A percentile compares a stretch with the other conserved stretches of the same genome.
Evolutionary conservation across 2,329 filamentous ascomycete genomes (phyloP).

Genomic region (Phialophora verrucosa): DNA sequence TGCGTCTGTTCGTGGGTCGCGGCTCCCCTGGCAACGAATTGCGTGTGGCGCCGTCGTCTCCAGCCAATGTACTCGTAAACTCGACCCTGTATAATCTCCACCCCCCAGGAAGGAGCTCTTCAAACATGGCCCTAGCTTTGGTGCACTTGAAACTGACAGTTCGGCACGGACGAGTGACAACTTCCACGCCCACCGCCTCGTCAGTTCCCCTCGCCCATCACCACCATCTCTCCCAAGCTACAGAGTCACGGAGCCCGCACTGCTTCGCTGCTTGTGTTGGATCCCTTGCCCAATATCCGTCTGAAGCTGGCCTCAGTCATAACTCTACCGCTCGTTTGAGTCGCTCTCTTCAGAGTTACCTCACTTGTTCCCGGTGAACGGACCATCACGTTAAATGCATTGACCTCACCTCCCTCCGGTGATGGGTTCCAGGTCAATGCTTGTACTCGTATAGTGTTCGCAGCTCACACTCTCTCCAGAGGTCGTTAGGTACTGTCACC

Average conservation of each 20-base stretch:
- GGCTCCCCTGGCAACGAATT: constrained; percentile 12
- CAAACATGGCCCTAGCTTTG: constrained; percentile 10
- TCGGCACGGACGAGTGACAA: constrained; percentile 9
- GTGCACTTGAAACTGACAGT: constrained; percentile 5
- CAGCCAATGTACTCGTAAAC: constrained; percentile 17
- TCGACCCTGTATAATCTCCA: not conserved
- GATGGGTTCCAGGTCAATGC: not conserved
- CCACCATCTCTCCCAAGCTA: not conserved
- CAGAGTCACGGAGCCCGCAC: not conserved
- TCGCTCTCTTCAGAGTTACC: not conserved
- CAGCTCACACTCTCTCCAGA: not conserved
- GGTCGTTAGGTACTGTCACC: not conserved
- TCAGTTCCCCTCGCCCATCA: constrained; percentile 1
- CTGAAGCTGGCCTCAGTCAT: not conserved
- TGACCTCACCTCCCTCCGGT: not conserved
- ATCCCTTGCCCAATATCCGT: not conserved
- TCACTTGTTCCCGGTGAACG: not conserved
- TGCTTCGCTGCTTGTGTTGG: constrained; percentile 9
- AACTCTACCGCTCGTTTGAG: not conserved
- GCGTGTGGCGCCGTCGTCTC: not conserved
- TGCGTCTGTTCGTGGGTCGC: not conserved
- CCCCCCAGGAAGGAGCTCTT: not conserved
- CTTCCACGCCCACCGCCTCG: constrained; percentile 9
- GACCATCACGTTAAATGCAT: not conserved
- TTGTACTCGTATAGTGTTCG: not conserved